Percentiles rank a stretch among this genome's conserved stretches.
Conservation (phyloP, 2,329 filamentous ascomycete genomes). For the Microcyclospora pomicola region DNA sequence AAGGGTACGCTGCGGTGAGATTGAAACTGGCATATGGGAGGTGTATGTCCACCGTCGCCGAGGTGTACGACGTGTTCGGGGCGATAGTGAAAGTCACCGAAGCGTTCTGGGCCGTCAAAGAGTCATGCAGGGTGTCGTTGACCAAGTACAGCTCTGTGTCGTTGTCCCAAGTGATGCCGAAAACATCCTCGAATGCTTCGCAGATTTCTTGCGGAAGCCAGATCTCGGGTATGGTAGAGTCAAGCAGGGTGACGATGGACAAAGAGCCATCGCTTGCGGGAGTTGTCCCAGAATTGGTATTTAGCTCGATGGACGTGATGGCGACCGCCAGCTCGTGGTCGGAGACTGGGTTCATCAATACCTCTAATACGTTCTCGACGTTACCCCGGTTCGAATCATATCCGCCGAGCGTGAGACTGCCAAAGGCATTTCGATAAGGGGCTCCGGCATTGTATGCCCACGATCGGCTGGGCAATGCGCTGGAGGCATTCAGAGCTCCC, state of each 20-base stretch:
- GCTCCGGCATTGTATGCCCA: conserved; percentile 20
- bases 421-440: conserved; percentile 13
- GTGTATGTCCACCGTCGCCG: conserved; percentile 9
- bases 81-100: conserved; percentile 23
- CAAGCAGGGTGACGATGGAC: conserved; percentile 19
- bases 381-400: conserved; percentile 28
- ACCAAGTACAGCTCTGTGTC: conserved; percentile 26
- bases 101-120: conserved; percentile 22
- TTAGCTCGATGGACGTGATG: conserved; percentile 12
- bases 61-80: not conserved
- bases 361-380: conserved; percentile 13
- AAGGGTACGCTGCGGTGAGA: conserved; percentile 7
- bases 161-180: conserved; percentile 26
- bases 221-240: conserved; percentile 28
- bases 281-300: conserved; percentile 11
- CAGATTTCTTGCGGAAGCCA: conserved; percentile 28
- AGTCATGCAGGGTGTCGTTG: conserved; percentile 24
- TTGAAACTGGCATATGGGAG: conserved; percentile 20
- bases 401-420: conserved; percentile 27
- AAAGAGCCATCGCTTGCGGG: conserved; percentile 7
- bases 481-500: conserved; percentile 7
- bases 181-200: conserved; percentile 25
- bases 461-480: conserved; percentile 9
- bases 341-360: conserved; percentile 18
- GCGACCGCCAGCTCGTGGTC: conserved; percentile 13